Base-by-base conservation (phyloP, 2,329 filamentous ascomycete species). In the Venturia pyrina region DNA sequence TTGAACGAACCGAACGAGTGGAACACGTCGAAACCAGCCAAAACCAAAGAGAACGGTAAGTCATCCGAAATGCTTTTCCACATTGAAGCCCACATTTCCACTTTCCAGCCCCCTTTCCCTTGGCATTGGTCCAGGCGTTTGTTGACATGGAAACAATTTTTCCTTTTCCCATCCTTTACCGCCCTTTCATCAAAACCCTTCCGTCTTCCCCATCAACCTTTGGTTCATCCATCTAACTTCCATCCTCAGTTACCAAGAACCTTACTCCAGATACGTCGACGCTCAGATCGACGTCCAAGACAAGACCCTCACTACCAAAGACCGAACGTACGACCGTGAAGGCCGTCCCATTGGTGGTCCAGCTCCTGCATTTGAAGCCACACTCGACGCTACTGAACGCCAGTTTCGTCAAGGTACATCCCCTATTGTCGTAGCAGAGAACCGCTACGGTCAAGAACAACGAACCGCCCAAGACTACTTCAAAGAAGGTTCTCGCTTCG, bases 221-320 rank as follows among this genome's bases (percentile, higher is more conserved):
- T 62, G 13, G 24, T 63, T 32, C 41, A 17, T 40, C 57, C 41
- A 24, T 50, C 59, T 57, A 62, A 50, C 64, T 48, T 63, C 59
- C 44, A 43, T 46, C 70, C 11, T 69, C 75, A 86, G 84, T 75
- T 85, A 85, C 77, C 81, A 80, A 73, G 79, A 82, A 75, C 79
- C 82, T 70, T 79, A 80, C 77, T 78, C 78, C 73, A 80, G 80
- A 68, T 87, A 85, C 80, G 80, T 83, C 73, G 85, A 88, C 77
- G 82, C 85, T 76, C 85, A 86, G 76, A 79, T 90, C 77, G 85
- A 90, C 78, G 80, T 87, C 74, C 82, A 89, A 76, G 81, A 81
- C 73, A 75, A 72, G 67, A 69, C 72, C 67, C 76, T 75, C 75
- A 59, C 53, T 11, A 70, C 72, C 68, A 75, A 76, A 74, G 68